Evolutionary conservation across 805 yeast genomes (phyloP).

Genomic region (Kodamaea kaohsiungensis): DNA sequence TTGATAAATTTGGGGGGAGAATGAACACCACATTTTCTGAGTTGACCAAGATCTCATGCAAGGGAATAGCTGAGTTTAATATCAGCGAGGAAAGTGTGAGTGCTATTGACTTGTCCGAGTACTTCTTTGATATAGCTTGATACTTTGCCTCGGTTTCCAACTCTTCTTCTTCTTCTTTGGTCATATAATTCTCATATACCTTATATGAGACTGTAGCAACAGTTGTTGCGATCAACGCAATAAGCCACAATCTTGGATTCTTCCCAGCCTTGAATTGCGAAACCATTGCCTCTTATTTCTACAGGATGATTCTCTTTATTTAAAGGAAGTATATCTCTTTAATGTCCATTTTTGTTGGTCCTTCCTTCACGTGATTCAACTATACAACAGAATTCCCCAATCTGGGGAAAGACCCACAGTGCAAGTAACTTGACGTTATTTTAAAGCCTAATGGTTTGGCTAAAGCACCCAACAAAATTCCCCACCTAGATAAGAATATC

Average conservation of each 20-base stretch:
- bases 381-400: not conserved
- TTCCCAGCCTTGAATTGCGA: slow-evolving; percentile 2
- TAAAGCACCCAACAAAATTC: slow-evolving; percentile 1
- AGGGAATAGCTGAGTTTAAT: slow-evolving; percentile 36
- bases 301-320: not conserved
- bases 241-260: slow-evolving; percentile 23
- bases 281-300: not conserved
- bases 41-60: slow-evolving; percentile 37
- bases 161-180: slow-evolving; percentile 1
- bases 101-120: slow-evolving; percentile 37
- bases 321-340: not conserved
- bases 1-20: slow-evolving; percentile 42
- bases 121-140: slow-evolving; percentile 15
- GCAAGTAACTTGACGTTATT: not conserved
- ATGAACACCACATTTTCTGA: slow-evolving; percentile 44
- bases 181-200: slow-evolving; percentile 24
- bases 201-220: slow-evolving; percentile 35
- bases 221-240: slow-evolving; percentile 39
- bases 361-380: not conserved
- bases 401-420: slow-evolving; percentile 1
- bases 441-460: not conserved
- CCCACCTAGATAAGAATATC: not conserved
- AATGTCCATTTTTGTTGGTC: slow-evolving; percentile 1
- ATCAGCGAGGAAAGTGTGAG: slow-evolving; percentile 44
- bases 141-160: slow-evolving; percentile 3